phyloP scores from a whole-genome alignment of 129 eudicot genomes.

The Kitagawia praeruptora region DNA sequence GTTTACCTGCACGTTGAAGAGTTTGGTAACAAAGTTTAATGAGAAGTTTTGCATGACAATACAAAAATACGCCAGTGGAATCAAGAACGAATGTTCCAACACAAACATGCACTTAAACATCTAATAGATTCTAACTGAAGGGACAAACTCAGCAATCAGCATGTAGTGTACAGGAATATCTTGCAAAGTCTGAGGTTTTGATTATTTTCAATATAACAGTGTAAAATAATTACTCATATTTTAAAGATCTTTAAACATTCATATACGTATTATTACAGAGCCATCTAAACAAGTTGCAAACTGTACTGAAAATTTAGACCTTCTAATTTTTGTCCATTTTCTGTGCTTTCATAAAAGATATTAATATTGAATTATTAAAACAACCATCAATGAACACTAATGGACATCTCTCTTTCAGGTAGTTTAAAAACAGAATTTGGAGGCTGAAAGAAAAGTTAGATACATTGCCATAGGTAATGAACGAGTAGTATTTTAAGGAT shows the following conservation, averaged over 20 bases:
- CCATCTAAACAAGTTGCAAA: neutral
- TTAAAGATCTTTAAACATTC: neutral
- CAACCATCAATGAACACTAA: neutral
- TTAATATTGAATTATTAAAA: neutral
- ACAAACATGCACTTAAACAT: neutral
- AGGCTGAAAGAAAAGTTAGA: neutral
- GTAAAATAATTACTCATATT: neutral
- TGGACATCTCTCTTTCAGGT: neutral
- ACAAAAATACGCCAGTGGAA: neutral
- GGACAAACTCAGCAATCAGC: neutral
- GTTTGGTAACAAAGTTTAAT: neutral
- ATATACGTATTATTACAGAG: neutral
- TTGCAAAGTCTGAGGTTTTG: neutral
- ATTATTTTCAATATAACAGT: neutral
- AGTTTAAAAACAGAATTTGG: neutral
- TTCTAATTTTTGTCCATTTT: neutral
- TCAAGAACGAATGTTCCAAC: neutral
- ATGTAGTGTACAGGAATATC: neutral
- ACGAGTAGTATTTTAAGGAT: neutral
- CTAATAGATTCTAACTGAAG: neutral
- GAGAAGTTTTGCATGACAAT: neutral
- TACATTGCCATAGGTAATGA: neutral
- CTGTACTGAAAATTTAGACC: neutral
- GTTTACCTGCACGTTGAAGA: constrained; percentile 52
- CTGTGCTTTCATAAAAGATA: neutral